These are phyloP conservation scores for Pinus tabuliformis DNA, from an alignment of 75 land plant genomes.

Conservation along the genomic window DNA sequence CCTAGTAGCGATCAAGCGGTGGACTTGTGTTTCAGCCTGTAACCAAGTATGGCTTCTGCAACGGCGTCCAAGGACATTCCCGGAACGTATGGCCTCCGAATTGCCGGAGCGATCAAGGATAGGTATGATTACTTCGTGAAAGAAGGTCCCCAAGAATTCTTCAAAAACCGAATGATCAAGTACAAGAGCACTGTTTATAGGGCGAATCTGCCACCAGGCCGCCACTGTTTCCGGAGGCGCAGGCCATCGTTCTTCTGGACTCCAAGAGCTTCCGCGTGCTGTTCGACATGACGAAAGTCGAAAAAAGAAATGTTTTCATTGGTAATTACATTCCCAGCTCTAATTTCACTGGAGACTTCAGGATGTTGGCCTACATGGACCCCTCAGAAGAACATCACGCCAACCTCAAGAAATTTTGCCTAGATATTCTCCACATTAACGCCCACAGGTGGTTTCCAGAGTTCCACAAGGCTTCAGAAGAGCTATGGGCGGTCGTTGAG, in stretches of 20 bases:
- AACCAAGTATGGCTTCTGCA: too few species aligned
- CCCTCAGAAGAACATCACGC: slow-evolving; percentile 55
- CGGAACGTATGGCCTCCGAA: too few species aligned
- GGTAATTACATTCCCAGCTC: slow-evolving; percentile 73
- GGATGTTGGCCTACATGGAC: slow-evolving; percentile 65
- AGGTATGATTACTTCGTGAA: slow-evolving; percentile 21
- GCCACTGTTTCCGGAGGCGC: slow-evolving; percentile 39
- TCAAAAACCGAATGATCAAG: slow-evolving; percentile 41
- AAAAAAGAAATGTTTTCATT: slow-evolving; percentile 63
- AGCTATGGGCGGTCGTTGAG: slow-evolving; percentile 43
- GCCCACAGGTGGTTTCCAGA: slow-evolving; percentile 35
- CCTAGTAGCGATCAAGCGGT: too few species aligned
- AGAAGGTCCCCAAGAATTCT: slow-evolving; percentile 26
- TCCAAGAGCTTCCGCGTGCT: slow-evolving; percentile 54
- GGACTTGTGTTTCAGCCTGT: too few species aligned
- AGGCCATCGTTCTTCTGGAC: slow-evolving; percentile 61
- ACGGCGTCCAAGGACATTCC: neutral
- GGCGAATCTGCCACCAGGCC: slow-evolving; percentile 69
- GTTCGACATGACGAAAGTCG: slow-evolving; percentile 67
- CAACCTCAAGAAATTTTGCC: slow-evolving; percentile 46
- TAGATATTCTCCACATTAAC: slow-evolving; percentile 44
- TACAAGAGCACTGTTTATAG: slow-evolving; percentile 79
- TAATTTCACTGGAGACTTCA: slow-evolving; percentile 37
- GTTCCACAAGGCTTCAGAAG: slow-evolving; percentile 14
- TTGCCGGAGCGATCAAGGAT: slow-evolving; percentile 13